These are phyloP conservation scores for Penicillium psychrosexuale DNA, from an alignment of 2,329 filamentous ascomycete species.

Conservation along the genomic window DNA sequence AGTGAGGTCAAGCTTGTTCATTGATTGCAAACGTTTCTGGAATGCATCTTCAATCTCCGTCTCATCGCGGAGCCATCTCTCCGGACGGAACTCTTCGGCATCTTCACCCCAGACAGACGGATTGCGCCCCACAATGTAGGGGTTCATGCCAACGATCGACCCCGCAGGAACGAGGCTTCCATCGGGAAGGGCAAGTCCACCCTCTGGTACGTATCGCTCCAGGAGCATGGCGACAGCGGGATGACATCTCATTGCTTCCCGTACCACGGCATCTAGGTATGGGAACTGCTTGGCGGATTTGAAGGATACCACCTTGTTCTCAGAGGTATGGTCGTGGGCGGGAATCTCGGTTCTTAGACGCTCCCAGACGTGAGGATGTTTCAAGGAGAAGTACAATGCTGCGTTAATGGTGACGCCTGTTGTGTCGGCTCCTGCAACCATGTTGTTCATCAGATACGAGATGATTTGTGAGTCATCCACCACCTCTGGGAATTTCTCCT, in stretches of 20 bases:
- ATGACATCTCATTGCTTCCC: slow-evolving; percentile 51
- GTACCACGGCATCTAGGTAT: slow-evolving; percentile 53
- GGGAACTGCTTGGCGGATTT: slow-evolving; percentile 17
- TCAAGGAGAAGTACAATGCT: slow-evolving; percentile 22
- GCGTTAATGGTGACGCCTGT: slow-evolving; percentile 34
- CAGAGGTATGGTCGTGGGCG: not conserved
- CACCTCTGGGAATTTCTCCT: slow-evolving; percentile 30
- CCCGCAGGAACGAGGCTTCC: slow-evolving; percentile 33
- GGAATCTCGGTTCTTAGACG: slow-evolving; percentile 16
- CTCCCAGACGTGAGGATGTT: slow-evolving; percentile 12
- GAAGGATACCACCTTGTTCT: slow-evolving; percentile 10
- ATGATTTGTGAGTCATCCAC: slow-evolving; percentile 39
- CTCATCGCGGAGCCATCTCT: slow-evolving; percentile 46
- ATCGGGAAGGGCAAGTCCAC: slow-evolving; percentile 26
- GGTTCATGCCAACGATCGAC: slow-evolving; percentile 34
- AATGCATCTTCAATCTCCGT: slow-evolving; percentile 36
- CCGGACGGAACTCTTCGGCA: slow-evolving; percentile 46
- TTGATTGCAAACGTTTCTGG: slow-evolving; percentile 32
- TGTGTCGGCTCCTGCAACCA: slow-evolving; percentile 42
- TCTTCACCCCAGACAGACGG: slow-evolving; percentile 45
- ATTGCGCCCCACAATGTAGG: slow-evolving; percentile 40
- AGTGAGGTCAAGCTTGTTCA: slow-evolving; percentile 39
- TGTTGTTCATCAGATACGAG: slow-evolving; percentile 31
- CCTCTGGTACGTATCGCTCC: slow-evolving; percentile 49
- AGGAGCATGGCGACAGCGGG: slow-evolving; percentile 49